Evolutionary conservation across 2,329 filamentous ascomycete genomes (phyloP), one percentile per base, ranked within the genome.

Genomic region (Colletotrichum sp.): DNA sequence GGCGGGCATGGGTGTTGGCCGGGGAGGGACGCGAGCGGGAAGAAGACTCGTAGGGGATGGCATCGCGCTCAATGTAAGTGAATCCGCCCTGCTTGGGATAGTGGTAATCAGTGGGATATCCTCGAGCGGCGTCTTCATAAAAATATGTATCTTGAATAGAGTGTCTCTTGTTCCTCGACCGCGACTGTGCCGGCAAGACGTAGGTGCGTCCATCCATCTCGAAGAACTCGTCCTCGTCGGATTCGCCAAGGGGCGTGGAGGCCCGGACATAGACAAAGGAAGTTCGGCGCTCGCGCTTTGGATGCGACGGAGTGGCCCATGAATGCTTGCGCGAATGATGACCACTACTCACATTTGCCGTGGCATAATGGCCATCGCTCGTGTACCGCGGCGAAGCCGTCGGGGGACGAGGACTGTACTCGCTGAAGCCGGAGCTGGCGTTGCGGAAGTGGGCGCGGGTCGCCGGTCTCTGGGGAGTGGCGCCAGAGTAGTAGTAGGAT

Each of bases 281-380:
- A 85, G 84, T 86, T 82, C 89, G 89, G 81, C 89, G 89, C 83
- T 91, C 88, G 84, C 86, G 88, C 86, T 85, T 86, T 81, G 84
- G 81, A 79, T 80, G 78, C 78, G 84, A 84, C 82, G 85, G 85
- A 82, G 84, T 85, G 79, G 86, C 84, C 82, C 85, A 88, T 84
- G 86, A 88, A 84, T 85, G 81, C 85, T 89, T 89, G 80, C 85
- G 85, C 81, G 84, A 80, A 81, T 83, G 84, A 83, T 84, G 85
- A 83, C 86, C 85, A 82, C 82, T 83, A 92, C 90, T 92, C 90
- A 92, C 90, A 91, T 92, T 90, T 86, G 89, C 90, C 85, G 90
- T 91, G 86, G 89, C 90, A 87, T 92, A 92, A 82, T 90, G 87
- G 83, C 90, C 90, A 82, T 87, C 88, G 87, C 90, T 92, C 83